These are phyloP conservation scores for Pilaira anomala DNA, from an alignment of 192 early-diverging fungal species.

Conservation along the genomic window DNA sequence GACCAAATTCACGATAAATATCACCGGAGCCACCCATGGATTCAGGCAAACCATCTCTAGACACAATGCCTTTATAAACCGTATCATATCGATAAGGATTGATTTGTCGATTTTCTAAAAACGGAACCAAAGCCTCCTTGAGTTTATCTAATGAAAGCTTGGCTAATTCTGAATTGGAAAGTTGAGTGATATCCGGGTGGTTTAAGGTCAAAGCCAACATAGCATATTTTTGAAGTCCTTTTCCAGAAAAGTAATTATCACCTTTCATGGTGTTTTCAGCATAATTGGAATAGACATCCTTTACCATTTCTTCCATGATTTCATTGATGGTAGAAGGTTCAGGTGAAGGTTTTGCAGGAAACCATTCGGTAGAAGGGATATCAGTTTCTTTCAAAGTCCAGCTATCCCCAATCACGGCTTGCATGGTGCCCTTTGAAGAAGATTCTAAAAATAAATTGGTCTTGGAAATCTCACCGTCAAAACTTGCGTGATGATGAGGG, in stretches of 20 bases:
- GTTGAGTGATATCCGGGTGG: constrained; percentile 18
- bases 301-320: constrained; percentile 21
- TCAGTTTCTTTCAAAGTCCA: constrained; percentile 28
- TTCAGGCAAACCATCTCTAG: constrained; percentile 24
- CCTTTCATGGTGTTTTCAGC: constrained; percentile 21
- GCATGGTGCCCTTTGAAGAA: constrained; percentile 32
- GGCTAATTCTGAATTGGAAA: constrained; percentile 28
- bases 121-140: constrained; percentile 27
- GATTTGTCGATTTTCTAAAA: constrained; percentile 29
- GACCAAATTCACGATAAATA: constrained; percentile 32
- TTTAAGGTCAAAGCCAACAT: constrained; percentile 36
- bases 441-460: constrained; percentile 26
- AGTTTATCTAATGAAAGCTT: constrained; percentile 22
- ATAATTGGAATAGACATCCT: constrained; percentile 26
- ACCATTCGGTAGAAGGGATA: constrained; percentile 20
- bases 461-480: constrained; percentile 1
- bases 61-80: constrained; percentile 34
- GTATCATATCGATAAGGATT: constrained; percentile 31
- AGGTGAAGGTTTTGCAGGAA: constrained; percentile 22
- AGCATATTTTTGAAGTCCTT: constrained; percentile 37
- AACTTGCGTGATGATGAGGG: constrained; percentile 22
- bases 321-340: constrained; percentile 13
- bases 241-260: constrained; percentile 41
- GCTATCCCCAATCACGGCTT: constrained; percentile 25
- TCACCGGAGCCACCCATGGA: constrained; percentile 33